These are phyloP conservation scores for Xylaria hypoxylon DNA, from an alignment of 2,329 filamentous ascomycete species.

Conservation along the genomic window DNA sequence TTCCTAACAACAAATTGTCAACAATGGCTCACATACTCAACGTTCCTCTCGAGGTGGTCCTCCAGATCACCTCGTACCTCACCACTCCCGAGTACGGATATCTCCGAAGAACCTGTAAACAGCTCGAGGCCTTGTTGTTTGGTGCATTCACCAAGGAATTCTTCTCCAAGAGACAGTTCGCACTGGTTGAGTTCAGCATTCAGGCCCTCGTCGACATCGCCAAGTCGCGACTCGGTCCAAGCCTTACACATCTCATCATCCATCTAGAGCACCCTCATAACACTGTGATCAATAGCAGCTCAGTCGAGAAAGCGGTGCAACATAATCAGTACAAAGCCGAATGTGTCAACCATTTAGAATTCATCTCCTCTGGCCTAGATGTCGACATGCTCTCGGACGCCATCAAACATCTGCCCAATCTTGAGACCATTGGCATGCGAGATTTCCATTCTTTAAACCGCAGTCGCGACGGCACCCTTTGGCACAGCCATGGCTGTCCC, in stretches of 20 bases:
- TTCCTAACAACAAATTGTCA: background rate
- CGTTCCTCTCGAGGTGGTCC: conserved; percentile 70
- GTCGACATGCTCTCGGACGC: conserved; percentile 67
- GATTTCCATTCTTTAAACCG: conserved; percentile 66
- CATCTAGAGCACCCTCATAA: conserved; percentile 52
- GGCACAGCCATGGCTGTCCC: conserved; percentile 66
- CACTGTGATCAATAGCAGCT: background rate
- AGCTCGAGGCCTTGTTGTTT: conserved; percentile 65
- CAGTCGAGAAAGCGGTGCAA: background rate
- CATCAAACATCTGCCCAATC: conserved; percentile 64
- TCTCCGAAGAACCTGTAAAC: conserved; percentile 67
- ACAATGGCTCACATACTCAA: conserved; percentile 42
- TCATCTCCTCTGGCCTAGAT: conserved; percentile 60
- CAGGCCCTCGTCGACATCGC: conserved; percentile 62
- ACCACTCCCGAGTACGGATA: conserved; percentile 66
- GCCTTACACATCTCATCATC: conserved; percentile 63
- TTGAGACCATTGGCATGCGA: conserved; percentile 68
- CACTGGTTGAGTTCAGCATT: conserved; percentile 67
- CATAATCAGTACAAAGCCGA: conserved; percentile 42
- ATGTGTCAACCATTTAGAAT: conserved; percentile 44
- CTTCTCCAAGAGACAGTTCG: conserved; percentile 75
- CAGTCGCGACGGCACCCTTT: conserved; percentile 60
- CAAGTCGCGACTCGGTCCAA: conserved; percentile 54
- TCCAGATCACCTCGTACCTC: conserved; percentile 65
- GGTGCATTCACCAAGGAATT: conserved; percentile 70